Evolutionary conservation across 2,329 filamentous ascomycete species (phyloP).

Genomic region (Claviceps humidiphila): DNA sequence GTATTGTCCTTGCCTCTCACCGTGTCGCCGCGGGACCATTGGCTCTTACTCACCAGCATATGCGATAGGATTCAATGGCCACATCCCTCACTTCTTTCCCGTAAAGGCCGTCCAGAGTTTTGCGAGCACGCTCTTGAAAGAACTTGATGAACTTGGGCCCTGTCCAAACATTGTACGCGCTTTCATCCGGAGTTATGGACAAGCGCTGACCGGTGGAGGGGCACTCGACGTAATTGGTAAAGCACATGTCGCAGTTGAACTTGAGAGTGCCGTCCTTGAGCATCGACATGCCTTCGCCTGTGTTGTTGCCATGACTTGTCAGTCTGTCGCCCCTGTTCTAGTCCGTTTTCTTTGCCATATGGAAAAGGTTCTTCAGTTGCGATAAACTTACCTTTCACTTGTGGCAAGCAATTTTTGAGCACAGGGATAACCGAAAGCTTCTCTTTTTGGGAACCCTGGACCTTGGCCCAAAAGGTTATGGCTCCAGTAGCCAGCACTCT

Average conservation of each 20-base stretch:
- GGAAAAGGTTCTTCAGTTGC: background rate
- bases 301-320: background rate
- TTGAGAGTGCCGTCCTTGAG: slow-evolving; percentile 40
- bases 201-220: slow-evolving; percentile 35
- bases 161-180: slow-evolving; percentile 30
- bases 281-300: slow-evolving; percentile 30
- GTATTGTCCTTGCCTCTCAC: background rate
- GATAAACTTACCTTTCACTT: slow-evolving; percentile 26
- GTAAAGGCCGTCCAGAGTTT: slow-evolving; percentile 27
- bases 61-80: slow-evolving; percentile 28
- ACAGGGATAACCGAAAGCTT: slow-evolving; percentile 39
- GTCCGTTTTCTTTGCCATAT: background rate
- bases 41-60: slow-evolving; percentile 28
- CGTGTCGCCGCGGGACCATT: no score
- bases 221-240: slow-evolving; percentile 38
- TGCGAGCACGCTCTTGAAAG: slow-evolving; percentile 30
- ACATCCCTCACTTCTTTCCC: slow-evolving; percentile 25
- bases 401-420: slow-evolving; percentile 30
- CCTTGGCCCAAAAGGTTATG: slow-evolving; percentile 26
- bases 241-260: slow-evolving; percentile 46
- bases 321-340: background rate
- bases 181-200: slow-evolving; percentile 32
- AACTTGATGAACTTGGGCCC: slow-evolving; percentile 23
- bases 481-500: slow-evolving; percentile 44
- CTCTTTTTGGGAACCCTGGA: slow-evolving; percentile 30